Evolutionary conservation across 352 stramenopile genomes (phyloP).

Genomic region (Ochromonadaceae sp.): DNA sequence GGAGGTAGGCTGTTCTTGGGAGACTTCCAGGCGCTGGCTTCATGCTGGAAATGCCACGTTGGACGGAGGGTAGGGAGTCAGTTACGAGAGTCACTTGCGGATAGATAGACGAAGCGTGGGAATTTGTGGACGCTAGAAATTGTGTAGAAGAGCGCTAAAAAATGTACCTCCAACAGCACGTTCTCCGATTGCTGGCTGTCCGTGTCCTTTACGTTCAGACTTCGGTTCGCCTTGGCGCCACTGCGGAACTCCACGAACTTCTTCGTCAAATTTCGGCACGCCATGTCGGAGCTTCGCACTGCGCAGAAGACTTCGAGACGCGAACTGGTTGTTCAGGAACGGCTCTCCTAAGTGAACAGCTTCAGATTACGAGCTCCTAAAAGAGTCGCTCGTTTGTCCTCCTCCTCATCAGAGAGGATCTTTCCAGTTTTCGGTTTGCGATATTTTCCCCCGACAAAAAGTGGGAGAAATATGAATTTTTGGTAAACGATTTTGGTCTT

Average conservation of each 20-base stretch:
- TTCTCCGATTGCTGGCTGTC: conserved; percentile 19
- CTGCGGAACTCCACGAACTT: conserved; percentile 49
- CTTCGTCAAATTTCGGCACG: conserved; percentile 52
- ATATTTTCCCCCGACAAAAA: too few relatives aligned
- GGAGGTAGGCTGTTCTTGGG: conserved; percentile 36
- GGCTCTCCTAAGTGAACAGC: too few relatives aligned
- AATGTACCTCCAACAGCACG: conserved; percentile 25
- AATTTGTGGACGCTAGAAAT: conserved; percentile 1
- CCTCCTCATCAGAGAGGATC: too few relatives aligned
- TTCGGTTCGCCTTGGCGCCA: conserved; percentile 18
- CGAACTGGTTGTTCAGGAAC: too few relatives aligned
- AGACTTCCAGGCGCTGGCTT: conserved; percentile 23
- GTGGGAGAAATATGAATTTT: too few relatives aligned
- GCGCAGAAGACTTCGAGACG: too few relatives aligned
- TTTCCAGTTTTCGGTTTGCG: too few relatives aligned
- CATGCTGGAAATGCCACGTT: conserved; percentile 6
- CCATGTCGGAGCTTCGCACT: conserved; percentile 34
- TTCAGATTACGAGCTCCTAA: too few relatives aligned
- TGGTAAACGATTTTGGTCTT: too few relatives aligned
- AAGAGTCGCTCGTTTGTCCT: too few relatives aligned
- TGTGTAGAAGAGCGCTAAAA: neutral
- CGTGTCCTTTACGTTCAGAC: conserved; percentile 13
- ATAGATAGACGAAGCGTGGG: too few relatives aligned
- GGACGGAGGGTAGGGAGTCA: neutral
- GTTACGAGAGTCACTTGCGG: neutral